Evolutionary conservation across 2,329 filamentous ascomycete genomes (phyloP), one percentile per base, ranked within the genome.

Genomic region (Arthroderma uncinatum): DNA sequence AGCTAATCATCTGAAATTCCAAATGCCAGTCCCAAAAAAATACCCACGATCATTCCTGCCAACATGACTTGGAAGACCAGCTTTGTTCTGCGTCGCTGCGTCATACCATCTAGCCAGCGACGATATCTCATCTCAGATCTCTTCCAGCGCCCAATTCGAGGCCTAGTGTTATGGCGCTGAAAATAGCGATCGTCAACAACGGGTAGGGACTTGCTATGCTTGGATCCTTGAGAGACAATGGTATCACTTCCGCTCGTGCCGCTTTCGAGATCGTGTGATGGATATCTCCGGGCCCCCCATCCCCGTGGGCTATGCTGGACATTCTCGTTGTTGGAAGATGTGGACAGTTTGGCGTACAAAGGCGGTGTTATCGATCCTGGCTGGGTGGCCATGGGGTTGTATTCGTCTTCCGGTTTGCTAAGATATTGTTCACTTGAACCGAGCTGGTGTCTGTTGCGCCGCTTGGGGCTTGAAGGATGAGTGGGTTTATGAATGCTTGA

Each of bases 21-120:
- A 44, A 55, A 55, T 30, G 53, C 36, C 21, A 55, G 37, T 4
- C 53, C 53, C 23, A 55, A 19, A n/a, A 55, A 16, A 5, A 55
- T 55, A 30, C 53, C 53, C 36, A 55, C 53, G 10, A 44, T 55
- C 53, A 55, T 40, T 19, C 53, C 53, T 19, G 53, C 53, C 53
- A 55, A 47, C 53, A 55, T 28, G 8, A 55, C 23, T 10, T 55
- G 36, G 28, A 55, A 39, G 14, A 40, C 53, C 36, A 55, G 39
- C 25, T 42, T 44, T 19, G 39, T 55, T 44, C 37, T 55, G 36
- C 53, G 53, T 12, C 53, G 36, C 16, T 44, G 53, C 6, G 36
- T 42, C 53, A 42, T 40, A 8, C 23, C 16, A 2, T 44, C 53
- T n/a, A 55, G 25, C 53, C 53, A 55, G 16, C 25, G 21, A 10